A percentile compares a stretch with the other conserved stretches of the same genome.
Evolutionary conservation across 106 monocot species (phyloP).

Genomic region (Platanthera guangdongensis): DNA sequence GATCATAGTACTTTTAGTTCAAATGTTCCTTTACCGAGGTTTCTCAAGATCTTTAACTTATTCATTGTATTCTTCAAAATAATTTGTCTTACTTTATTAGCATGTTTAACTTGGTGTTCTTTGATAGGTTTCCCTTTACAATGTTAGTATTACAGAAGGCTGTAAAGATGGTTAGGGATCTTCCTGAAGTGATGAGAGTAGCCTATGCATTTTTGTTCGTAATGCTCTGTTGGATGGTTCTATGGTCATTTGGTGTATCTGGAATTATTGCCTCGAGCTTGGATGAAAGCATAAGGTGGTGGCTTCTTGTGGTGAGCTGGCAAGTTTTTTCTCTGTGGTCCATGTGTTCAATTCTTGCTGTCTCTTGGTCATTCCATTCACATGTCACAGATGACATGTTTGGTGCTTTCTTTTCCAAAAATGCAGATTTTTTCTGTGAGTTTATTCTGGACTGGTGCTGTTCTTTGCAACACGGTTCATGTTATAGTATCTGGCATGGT

Average conservation of each 20-base stretch:
- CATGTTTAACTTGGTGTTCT: not conserved
- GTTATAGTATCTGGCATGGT: slow-evolving; percentile 97
- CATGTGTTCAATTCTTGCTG: not conserved
- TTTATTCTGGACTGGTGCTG: slow-evolving; percentile 99
- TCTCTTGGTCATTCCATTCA: not conserved
- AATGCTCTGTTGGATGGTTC: slow-evolving; percentile 82
- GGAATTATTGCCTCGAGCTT: slow-evolving; percentile 68
- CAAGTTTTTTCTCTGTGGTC: slow-evolving; percentile 69
- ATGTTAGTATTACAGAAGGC: slow-evolving; percentile 93
- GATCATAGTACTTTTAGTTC: not conserved
- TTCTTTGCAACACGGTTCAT: slow-evolving; percentile 91
- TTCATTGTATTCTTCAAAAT: not conserved
- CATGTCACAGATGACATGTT: slow-evolving; percentile 3
- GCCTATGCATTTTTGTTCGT: slow-evolving; percentile 58
- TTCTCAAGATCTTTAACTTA: not conserved
- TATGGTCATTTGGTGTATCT: slow-evolving; percentile 94
- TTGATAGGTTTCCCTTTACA: slow-evolving; percentile 80
- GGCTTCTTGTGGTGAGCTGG: slow-evolving; percentile 99
- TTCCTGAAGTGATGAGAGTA: slow-evolving; percentile 73
- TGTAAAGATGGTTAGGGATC: slow-evolving; percentile 65
- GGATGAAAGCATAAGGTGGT: slow-evolving; percentile 61
- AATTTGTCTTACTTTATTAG: not conserved
- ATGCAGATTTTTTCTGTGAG: slow-evolving; percentile 88
- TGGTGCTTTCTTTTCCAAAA: not conserved
- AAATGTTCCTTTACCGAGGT: not conserved